Percentiles rank a stretch among this genome's conserved stretches.
These are phyloP conservation scores for Cephaloascus fragrans DNA, from an alignment of 805 yeast species.

Conservation along the genomic window DNA sequence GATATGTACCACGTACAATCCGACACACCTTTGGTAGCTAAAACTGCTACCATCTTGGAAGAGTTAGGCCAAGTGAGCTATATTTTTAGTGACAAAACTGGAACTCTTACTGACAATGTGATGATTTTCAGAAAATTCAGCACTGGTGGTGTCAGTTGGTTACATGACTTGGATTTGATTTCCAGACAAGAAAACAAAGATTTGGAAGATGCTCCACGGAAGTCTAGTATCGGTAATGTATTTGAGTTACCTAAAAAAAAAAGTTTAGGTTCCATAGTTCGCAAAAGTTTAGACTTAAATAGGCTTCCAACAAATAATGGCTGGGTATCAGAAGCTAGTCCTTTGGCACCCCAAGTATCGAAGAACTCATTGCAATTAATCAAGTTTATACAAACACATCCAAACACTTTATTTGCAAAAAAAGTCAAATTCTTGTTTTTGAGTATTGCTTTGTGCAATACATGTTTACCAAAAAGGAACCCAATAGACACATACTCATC, in stretches of 20 bases:
- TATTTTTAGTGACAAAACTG: slow-evolving; percentile 93
- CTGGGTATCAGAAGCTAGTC: slow-evolving; percentile 43
- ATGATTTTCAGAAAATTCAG: slow-evolving; percentile 89
- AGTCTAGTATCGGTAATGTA: neutral
- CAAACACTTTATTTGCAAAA: slow-evolving; percentile 58
- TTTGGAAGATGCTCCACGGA: neutral
- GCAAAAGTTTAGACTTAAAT: slow-evolving; percentile 21
- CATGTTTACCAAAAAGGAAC: slow-evolving; percentile 67
- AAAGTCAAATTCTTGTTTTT: slow-evolving; percentile 73
- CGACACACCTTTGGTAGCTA: slow-evolving; percentile 88
- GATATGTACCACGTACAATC: slow-evolving; percentile 86
- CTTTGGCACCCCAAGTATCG: slow-evolving; percentile 27
- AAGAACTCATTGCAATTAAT: slow-evolving; percentile 55
- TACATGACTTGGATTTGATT: slow-evolving; percentile 58
- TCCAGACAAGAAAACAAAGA: slow-evolving; percentile 11
- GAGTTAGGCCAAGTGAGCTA: slow-evolving; percentile 96
- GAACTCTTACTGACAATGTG: slow-evolving; percentile 88
- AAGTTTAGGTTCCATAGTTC: slow-evolving; percentile 22
- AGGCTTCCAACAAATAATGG: slow-evolving; percentile 14
- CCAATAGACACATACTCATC: slow-evolving; percentile 3
- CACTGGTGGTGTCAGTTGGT: slow-evolving; percentile 83
- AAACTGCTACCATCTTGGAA: slow-evolving; percentile 91
- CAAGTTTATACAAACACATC: slow-evolving; percentile 59
- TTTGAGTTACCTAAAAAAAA: slow-evolving; percentile 4
- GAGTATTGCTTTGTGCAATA: slow-evolving; percentile 79